Evolutionary conservation across 768 basidiomycete genomes (phyloP).

Genomic region (Mycena alexandri): DNA sequence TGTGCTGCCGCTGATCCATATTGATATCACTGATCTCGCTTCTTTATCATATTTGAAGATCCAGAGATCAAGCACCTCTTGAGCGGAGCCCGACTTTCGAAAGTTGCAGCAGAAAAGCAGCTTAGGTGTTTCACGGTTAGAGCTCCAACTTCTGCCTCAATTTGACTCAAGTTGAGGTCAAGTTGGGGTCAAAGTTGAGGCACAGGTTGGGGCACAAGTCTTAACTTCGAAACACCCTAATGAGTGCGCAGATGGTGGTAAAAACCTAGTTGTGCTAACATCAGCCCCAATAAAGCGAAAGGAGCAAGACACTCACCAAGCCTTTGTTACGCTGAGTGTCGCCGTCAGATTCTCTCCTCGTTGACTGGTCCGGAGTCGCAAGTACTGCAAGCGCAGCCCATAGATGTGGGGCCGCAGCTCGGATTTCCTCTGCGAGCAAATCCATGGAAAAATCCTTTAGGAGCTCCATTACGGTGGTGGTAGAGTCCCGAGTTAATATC

Average conservation of each 20-base stretch:
- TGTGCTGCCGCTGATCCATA: no score
- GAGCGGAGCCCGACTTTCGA: no score
- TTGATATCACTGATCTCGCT: no score
- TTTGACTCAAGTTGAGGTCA: no score
- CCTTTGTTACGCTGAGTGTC: constrained; percentile 3
- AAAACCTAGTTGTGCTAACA: constrained; percentile 20
- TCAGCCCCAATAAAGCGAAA: background rate
- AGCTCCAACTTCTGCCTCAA: no score
- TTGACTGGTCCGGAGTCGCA: constrained; percentile 1
- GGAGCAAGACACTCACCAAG: background rate
- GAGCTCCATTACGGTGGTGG: constrained; percentile 4
- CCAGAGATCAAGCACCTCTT: no score
- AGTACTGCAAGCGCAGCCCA: constrained; percentile 14
- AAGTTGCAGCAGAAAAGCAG: no score
- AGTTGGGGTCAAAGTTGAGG: no score
- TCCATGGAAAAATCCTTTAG: constrained; percentile 25
- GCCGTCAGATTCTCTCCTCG: background rate
- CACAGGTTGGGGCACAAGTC: no score
- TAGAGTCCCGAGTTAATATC: constrained; percentile 15
- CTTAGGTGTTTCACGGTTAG: no score
- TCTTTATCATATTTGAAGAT: no score
- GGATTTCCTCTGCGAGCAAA: constrained; percentile 2
- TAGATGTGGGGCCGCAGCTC: constrained; percentile 13
- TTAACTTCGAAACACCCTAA: constrained; percentile 19
- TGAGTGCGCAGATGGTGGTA: constrained; percentile 33